phyloP scores from a whole-genome alignment of 257 asterid species.

The Solanum boliviense region DNA sequence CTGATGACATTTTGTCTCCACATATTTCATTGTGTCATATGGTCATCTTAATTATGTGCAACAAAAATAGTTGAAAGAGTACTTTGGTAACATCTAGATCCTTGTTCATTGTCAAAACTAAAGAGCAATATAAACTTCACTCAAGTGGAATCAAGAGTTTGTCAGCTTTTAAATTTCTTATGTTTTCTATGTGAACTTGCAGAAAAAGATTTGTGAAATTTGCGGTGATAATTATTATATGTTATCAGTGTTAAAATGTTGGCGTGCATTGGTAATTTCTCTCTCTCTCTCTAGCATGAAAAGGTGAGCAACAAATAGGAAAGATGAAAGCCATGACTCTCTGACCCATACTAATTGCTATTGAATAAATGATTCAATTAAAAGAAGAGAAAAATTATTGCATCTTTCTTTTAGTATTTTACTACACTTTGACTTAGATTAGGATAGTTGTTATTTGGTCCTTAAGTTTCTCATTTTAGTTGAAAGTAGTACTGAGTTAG shows the following conservation, averaged over 20 bases:
- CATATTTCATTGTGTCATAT: not conserved
- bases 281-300: not conserved
- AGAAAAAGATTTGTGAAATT: slow-evolving; percentile 39
- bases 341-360: not conserved
- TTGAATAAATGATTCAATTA: too few species aligned
- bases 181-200: slow-evolving; percentile 7
- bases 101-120: too few species aligned
- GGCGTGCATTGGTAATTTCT: slow-evolving; percentile 41
- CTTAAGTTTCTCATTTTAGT: too few species aligned
- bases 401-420: too few species aligned
- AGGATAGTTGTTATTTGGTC: too few species aligned
- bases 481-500: too few species aligned
- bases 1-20: not conserved
- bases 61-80: too few species aligned
- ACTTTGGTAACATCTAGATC: too few species aligned
- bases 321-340: not conserved
- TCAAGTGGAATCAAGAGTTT: not conserved
- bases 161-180: not conserved
- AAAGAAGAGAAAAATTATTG: too few species aligned
- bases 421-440: too few species aligned
- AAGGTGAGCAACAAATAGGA: not conserved
- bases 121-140: too few species aligned
- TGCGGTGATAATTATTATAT: slow-evolving; percentile 41
- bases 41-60: too few species aligned
- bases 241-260: slow-evolving; percentile 30